Evolutionary conservation across 2,329 filamentous ascomycete genomes (phyloP), one percentile per base, ranked within the genome.

Genomic region (Pseudocercospora vitis): DNA sequence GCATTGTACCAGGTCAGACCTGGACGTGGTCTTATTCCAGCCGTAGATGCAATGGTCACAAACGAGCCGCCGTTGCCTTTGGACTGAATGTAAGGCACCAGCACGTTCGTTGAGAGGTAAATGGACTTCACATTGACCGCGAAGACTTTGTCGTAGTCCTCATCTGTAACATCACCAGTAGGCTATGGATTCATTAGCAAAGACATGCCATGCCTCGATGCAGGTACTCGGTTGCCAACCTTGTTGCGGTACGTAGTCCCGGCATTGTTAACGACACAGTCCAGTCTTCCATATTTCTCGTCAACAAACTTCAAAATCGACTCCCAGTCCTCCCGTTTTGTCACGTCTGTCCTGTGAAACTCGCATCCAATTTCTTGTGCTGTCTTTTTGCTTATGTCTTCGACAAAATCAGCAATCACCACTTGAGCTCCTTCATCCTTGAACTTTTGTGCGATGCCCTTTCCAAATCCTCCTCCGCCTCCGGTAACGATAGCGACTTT

Each of bases 1-100:
- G 84, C 82, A 64, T 87, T 87, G 64, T 88, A 88, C 84, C 85
- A 88, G 1, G 84, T 83, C 40, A 88, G 64, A 0, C 83, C 80
- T 0, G 82, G 81, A 19, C 85, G 74, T 0, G 85, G 85, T 21
- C 86, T 71, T 6, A 78, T 75, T 2, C 79, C 83, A 0, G 84
- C 84, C 0, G 84, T 86, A 1, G 81, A 85, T 0, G 85, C 83
- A 46, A 87, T 81, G 55, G 85, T 84, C 50, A 88, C 79, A 52
- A 88, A 84, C 21, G 73, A 78, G 0, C 82, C 85, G 0, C 81
- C 78, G 5, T 79, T 76, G 1, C 78, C 77, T 53, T 80, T 72
- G 52, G 78, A 76, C 26, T 86, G 69, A 37, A 87, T 80, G 58
- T 85, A 83, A 0, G 80, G 81, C 4, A 87, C 69, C 31, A 85